Evolutionary conservation across 495 filamentous ascomycete species (phyloP).

Genomic region (Elasticomyces elasticus): DNA sequence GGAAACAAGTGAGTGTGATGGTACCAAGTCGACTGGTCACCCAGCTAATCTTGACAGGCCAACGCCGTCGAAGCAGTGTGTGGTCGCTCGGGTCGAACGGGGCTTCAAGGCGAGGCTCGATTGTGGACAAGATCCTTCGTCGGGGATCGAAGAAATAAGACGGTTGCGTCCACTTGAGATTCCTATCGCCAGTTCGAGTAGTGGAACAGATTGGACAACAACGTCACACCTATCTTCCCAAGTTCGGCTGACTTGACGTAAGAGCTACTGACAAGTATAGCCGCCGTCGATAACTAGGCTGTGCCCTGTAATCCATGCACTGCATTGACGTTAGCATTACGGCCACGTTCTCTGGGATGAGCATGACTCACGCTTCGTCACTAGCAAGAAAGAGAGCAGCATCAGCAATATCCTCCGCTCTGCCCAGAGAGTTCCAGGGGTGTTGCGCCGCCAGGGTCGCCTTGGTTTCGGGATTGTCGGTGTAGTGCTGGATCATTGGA

Average conservation of each 20-base stretch:
- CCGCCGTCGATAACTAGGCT: slow-evolving; percentile 16
- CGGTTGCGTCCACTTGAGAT: neutral
- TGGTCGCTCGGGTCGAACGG: slow-evolving; percentile 5
- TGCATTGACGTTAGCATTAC: neutral
- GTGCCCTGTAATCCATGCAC: slow-evolving; percentile 13
- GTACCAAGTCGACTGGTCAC: neutral
- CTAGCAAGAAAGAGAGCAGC: slow-evolving; percentile 23
- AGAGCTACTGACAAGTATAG: slow-evolving; percentile 10
- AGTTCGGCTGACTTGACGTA: neutral
- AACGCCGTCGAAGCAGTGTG: slow-evolving; percentile 8
- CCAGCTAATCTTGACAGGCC: neutral
- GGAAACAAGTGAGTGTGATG: neutral
- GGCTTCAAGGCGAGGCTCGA: slow-evolving; percentile 5
- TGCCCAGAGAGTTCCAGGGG: slow-evolving; percentile 16
- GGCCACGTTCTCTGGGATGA: neutral
- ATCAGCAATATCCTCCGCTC: slow-evolving; percentile 21
- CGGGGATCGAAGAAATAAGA: slow-evolving; percentile 7
- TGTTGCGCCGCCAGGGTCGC: slow-evolving; percentile 2
- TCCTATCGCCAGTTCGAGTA: neutral
- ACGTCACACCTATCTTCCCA: neutral
- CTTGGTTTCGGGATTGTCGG: neutral
- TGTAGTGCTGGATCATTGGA: slow-evolving; percentile 11
- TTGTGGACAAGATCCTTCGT: slow-evolving; percentile 11
- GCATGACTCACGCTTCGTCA: slow-evolving; percentile 20
- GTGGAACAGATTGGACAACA: no score